Percentiles rank a stretch among this genome's conserved stretches.
Conservation (phyloP, 768 basidiomycete species). For the Suillus lakei region DNA sequence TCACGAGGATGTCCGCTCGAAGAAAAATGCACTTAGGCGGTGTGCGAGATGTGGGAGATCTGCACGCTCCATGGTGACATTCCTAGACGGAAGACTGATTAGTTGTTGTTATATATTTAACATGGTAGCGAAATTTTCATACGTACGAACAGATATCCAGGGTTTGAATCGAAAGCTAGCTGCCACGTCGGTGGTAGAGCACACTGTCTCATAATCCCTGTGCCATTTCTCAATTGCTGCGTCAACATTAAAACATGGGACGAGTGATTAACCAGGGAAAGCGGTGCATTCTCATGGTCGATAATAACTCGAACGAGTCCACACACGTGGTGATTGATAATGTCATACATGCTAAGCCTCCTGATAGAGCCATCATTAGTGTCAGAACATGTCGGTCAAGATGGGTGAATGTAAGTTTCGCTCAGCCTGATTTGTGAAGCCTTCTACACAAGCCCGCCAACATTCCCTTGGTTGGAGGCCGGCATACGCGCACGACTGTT, state of each 20-base stretch:
- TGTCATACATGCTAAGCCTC: no score
- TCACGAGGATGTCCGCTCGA: not conserved
- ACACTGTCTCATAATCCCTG: no score
- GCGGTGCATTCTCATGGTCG: no score
- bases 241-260: no score
- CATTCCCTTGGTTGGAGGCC: slow-evolving; percentile 6
- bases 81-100: not conserved
- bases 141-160: no score
- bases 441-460: slow-evolving; percentile 10
- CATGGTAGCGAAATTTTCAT: not conserved
- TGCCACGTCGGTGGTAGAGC: no score
- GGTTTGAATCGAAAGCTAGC: no score
- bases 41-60: not conserved
- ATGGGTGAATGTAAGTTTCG: slow-evolving; percentile 2
- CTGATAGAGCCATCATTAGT: no score
- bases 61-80: not conserved
- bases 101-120: not conserved
- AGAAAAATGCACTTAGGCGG: not conserved
- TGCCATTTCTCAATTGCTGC: no score
- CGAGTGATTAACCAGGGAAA: no score
- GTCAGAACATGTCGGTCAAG: slow-evolving; percentile 2
- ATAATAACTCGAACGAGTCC: no score
- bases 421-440: slow-evolving; percentile 18
- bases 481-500: slow-evolving; percentile 27
- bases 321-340: no score